Base-by-base conservation (phyloP, 2,329 filamentous ascomycete species). In the Penicillium palitans region DNA sequence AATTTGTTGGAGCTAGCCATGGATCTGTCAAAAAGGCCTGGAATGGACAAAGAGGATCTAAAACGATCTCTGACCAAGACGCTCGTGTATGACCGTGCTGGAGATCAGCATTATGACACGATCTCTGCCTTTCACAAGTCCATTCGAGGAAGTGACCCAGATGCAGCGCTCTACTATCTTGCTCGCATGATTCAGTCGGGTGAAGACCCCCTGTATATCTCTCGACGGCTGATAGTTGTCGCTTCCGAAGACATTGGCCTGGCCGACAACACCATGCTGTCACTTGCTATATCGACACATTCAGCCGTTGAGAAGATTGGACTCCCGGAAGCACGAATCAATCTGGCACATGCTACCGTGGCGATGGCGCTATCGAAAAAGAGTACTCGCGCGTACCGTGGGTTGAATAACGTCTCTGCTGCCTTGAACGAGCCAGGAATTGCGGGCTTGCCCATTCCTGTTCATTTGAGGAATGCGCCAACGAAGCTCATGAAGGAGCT, bases 61-160 rank as follows among this genome's bases (percentile, higher is more conserved):
- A 96, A 96, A 72, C 81, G 86, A 1, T 84, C 90, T 2, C 81
- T 99, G 10, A 98, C 93, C 2, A 93, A 93, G 72, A 98, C 93
- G 0, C 81, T 98, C 2, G 92, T 98, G 15, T 98, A 98, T 76
- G 95, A 99, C 75, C 87, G 95, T 55, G 90, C 90, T 0, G 93
- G 95, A 52, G 95, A 99, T 75, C 91, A 96, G 73, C 95, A 98
- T 77, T 99, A 98, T 79, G 93, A 99, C 72, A 95, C 90, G 53
- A 98, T 99, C 69, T 96, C 91, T 0, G 95, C 95, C 31, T 95
- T 98, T 68, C 95, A 98, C 82, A 99, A 99, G 70, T 92, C 92
- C 2, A 88, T 98, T 10, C 89, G 95, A 46, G 95, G 95, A 41
- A 89, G 87, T 55, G 88, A 97, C 69, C 76, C 93, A 0, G 90